Percentiles rank a stretch among this genome's conserved stretches.
Conservation (phyloP, 345 rosid species). For the Pistacia vera region DNA sequence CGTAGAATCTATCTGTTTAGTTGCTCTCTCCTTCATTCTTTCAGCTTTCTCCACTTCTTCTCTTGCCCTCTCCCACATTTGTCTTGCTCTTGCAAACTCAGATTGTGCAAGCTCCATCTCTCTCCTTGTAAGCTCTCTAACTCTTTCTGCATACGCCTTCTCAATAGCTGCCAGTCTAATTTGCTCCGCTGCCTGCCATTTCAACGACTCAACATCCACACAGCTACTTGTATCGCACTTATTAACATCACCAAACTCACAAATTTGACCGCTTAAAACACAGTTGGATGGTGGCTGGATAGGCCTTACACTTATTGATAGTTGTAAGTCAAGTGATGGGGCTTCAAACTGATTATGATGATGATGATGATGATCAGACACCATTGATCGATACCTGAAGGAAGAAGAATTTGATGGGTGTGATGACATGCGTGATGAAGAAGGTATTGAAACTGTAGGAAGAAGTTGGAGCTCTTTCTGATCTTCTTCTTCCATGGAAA, state of each 20-base stretch:
- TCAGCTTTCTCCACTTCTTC: conserved; percentile 86
- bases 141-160: conserved; percentile 92
- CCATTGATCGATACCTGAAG: conserved; percentile 24
- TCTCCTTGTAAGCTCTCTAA: conserved; percentile 83
- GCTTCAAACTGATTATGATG: conserved; percentile 22
- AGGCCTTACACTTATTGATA: conserved; percentile 79
- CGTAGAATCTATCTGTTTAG: conserved; percentile 63
- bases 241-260: conserved; percentile 27
- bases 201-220: conserved; percentile 53
- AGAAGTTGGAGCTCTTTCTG: conserved; percentile 83
- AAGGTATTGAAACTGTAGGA: conserved; percentile 47
- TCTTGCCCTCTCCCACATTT: conserved; percentile 86
- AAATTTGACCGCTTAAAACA: conserved; percentile 26
- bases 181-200: conserved; percentile 96
- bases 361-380: conserved; percentile 19
- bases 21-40: conserved; percentile 76
- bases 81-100: conserved; percentile 82
- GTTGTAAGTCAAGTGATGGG: conserved; percentile 81
- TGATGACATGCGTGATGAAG: conserved; percentile 36
- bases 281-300: conserved; percentile 35
- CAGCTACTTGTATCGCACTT: conserved; percentile 29
- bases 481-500: conserved; percentile 55
- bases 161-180: conserved; percentile 79
- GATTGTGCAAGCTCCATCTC: conserved; percentile 97
- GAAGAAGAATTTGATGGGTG: conserved; percentile 29